Conservation (phyloP, 306 rosid species). For the Bauhinia variegata region DNA sequence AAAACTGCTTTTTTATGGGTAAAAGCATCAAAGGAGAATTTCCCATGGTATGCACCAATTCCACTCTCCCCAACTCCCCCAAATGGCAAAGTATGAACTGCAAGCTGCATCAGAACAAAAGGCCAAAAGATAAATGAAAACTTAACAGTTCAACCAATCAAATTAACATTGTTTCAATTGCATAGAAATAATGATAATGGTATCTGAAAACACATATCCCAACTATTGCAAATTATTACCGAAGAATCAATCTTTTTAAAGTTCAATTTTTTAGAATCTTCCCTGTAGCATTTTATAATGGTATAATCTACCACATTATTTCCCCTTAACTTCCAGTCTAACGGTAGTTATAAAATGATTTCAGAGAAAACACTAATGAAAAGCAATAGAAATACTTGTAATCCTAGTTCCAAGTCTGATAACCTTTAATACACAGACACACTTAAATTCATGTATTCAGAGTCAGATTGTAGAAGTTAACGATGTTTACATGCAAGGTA, state of each 20-base stretch:
- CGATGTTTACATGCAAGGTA: slow-evolving; percentile 67
- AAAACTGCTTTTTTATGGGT: slow-evolving; percentile 93
- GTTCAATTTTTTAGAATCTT: not conserved
- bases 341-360: too few relatives aligned
- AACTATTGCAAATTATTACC: not conserved
- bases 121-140: slow-evolving; percentile 13
- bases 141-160: too few relatives aligned
- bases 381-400: not conserved
- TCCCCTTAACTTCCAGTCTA: too few relatives aligned
- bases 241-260: too few relatives aligned
- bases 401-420: not conserved
- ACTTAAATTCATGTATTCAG: slow-evolving; percentile 14
- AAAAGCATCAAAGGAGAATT: slow-evolving; percentile 91
- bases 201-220: not conserved
- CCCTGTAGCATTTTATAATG: not conserved
- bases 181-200: not conserved
- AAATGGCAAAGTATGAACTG: slow-evolving; percentile 75
- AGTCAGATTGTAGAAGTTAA: slow-evolving; percentile 17
- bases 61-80: slow-evolving; percentile 99
- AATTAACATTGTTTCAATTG: too few relatives aligned
- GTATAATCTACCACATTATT: too few relatives aligned
- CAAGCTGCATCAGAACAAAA: slow-evolving; percentile 61
- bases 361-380: too few relatives aligned
- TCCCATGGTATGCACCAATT: slow-evolving; percentile 92
- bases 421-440: too few relatives aligned